phyloP scores from a whole-genome alignment of 1,139 yeast species.

The Cylindricascospora bacillispora region DNA sequence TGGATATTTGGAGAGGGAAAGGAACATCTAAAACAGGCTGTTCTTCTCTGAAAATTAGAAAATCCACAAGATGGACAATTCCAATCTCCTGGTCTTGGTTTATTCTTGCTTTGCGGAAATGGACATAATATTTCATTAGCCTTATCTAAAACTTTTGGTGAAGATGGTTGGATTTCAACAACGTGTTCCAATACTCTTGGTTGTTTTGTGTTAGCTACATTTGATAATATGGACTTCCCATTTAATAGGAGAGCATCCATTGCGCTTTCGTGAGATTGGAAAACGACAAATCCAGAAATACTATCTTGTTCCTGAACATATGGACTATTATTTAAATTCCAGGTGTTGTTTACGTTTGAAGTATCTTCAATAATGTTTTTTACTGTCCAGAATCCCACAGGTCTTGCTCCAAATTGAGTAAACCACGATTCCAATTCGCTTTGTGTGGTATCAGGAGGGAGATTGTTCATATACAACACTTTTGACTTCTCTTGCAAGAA shows the following conservation, averaged over 20 bases:
- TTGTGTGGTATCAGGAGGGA: conserved; percentile 81
- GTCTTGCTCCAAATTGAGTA: conserved; percentile 73
- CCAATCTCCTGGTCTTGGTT: conserved; percentile 98
- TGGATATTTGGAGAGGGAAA: conserved; percentile 67
- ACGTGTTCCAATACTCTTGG: conserved; percentile 49
- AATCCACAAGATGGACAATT: conserved; percentile 94
- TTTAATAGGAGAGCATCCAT: conserved; percentile 62
- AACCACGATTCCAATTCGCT: conserved; percentile 88
- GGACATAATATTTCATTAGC: conserved; percentile 74
- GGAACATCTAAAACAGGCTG: conserved; percentile 88
- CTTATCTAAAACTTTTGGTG: conserved; percentile 59
- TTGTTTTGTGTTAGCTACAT: conserved; percentile 24
- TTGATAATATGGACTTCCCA: conserved; percentile 35
- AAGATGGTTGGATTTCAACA: conserved; percentile 80
- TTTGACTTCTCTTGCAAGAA: conserved; percentile 65
- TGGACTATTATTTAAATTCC: conserved; percentile 21
- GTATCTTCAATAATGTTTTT: conserved; percentile 29
- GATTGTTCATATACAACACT: conserved; percentile 62
- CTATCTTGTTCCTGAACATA: conserved; percentile 26
- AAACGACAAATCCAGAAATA: conserved; percentile 74
- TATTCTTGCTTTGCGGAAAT: conserved; percentile 77
- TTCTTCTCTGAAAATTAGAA: conserved; percentile 86
- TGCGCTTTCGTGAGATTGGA: conserved; percentile 79
- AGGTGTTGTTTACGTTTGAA: conserved; percentile 11
- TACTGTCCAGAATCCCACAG: conserved; percentile 82